Percentiles rank a stretch among this genome's conserved stretches.
Conservation (phyloP, 2,329 filamentous ascomycete species). For the Exophiala dermatitidis region DNA sequence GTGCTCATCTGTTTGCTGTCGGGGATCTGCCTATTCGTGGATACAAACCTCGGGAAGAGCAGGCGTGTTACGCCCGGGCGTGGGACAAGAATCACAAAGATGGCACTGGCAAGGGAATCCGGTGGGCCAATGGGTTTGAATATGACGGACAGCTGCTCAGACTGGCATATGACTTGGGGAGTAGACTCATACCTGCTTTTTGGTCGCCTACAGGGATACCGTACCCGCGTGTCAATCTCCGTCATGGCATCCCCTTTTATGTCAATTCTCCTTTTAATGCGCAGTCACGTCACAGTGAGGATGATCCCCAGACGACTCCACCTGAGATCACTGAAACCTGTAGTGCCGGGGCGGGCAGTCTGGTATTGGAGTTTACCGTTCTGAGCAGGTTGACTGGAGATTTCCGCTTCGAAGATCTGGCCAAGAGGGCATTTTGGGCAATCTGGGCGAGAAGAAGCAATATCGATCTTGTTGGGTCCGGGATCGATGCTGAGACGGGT, state of each 20-base stretch:
- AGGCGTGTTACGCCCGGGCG: slow-evolving; percentile 35
- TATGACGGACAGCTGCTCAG: slow-evolving; percentile 87
- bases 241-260: slow-evolving; percentile 87
- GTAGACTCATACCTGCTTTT: slow-evolving; percentile 83
- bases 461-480: slow-evolving; percentile 81
- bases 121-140: slow-evolving; percentile 67
- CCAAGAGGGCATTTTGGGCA: slow-evolving; percentile 91
- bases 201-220: slow-evolving; percentile 85
- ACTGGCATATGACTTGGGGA: slow-evolving; percentile 77
- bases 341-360: slow-evolving; percentile 89
- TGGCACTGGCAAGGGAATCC: slow-evolving; percentile 41
- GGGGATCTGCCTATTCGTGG: slow-evolving; percentile 81
- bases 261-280: slow-evolving; percentile 69
- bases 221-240: slow-evolving; percentile 88
- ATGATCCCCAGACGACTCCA: slow-evolving; percentile 29
- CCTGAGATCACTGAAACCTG: slow-evolving; percentile 90
- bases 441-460: slow-evolving; percentile 85
- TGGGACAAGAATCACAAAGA: slow-evolving; percentile 34
- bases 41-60: slow-evolving; percentile 52
- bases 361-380: slow-evolving; percentile 88
- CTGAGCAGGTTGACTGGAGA: slow-evolving; percentile 84
- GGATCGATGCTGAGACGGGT: slow-evolving; percentile 85
- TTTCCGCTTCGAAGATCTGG: slow-evolving; percentile 75
- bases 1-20: slow-evolving; percentile 85
- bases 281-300: slow-evolving; percentile 13